A percentile compares a stretch with the other conserved stretches of the same genome.
Conservation (phyloP, 176 grass and related monocot genomes). For the Triticum urartu region DNA sequence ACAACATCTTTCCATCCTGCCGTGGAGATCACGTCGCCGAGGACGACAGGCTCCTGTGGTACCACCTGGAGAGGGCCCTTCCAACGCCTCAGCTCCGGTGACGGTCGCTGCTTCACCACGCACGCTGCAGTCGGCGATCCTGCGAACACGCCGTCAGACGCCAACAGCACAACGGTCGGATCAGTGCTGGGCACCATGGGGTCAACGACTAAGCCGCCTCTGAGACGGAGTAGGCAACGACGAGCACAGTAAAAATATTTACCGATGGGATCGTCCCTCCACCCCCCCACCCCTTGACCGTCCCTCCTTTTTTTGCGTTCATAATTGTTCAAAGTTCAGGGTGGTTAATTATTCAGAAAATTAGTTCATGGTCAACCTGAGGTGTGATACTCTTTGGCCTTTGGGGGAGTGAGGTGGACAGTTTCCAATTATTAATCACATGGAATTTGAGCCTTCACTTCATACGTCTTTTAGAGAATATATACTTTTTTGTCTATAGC, state of each 20-base stretch:
- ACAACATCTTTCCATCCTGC: too few relatives aligned
- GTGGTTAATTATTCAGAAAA: background rate
- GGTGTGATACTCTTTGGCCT: background rate
- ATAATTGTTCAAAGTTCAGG: background rate
- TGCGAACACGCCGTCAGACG: background rate
- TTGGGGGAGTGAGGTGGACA: background rate
- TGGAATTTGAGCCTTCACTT: background rate
- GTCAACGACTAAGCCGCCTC: too few relatives aligned
- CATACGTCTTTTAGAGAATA: conserved; percentile 1
- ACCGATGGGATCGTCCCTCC: too few relatives aligned
- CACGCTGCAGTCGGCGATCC: too few relatives aligned
- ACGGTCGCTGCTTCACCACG: background rate
- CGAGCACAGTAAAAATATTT: too few relatives aligned
- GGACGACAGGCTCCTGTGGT: too few relatives aligned
- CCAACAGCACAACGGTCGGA: background rate
- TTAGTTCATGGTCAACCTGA: background rate
- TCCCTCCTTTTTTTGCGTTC: background rate
- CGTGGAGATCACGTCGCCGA: too few relatives aligned
- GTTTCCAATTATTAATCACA: background rate
- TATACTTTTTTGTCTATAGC: conserved; percentile 24
- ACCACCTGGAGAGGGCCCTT: too few relatives aligned
- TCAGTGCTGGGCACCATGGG: background rate
- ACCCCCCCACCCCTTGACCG: too few relatives aligned
- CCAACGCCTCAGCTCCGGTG: background rate
- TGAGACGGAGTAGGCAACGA: too few relatives aligned